A percentile compares a stretch with the other conserved stretches of the same genome.
Conservation (phyloP, 345 rosid genomes). For the Sapria himalayana region DNA sequence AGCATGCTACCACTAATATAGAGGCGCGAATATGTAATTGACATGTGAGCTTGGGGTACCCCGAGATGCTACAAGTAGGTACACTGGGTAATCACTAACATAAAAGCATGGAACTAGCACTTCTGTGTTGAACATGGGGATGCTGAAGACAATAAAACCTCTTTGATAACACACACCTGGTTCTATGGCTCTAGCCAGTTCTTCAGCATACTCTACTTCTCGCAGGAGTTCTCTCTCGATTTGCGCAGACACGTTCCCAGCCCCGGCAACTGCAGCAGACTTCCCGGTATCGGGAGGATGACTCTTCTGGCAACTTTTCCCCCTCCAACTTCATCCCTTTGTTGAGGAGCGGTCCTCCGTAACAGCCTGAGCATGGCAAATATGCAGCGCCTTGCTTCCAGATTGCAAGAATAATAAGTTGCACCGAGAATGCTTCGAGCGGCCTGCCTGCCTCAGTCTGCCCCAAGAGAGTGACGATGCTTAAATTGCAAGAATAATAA, state of each 20-base stretch:
- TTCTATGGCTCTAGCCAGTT: constrained; percentile 50
- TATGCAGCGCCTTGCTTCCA: constrained; percentile 90
- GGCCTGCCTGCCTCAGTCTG: constrained; percentile 31
- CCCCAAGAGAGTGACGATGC: constrained; percentile 9
- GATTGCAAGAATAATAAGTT: constrained; percentile 78
- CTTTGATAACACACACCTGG: constrained; percentile 52
- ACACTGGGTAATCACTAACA: no score
- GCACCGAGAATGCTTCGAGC: constrained; percentile 79
- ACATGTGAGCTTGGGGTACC: no score
- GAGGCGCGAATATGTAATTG: no score
- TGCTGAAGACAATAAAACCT: no score
- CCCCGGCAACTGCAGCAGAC: constrained; percentile 14
- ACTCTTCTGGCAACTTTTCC: constrained; percentile 28
- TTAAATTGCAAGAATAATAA: constrained; percentile 4
- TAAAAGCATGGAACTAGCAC: no score
- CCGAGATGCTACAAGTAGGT: no score
- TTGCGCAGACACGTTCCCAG: constrained; percentile 32
- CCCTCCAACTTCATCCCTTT: constrained; percentile 55
- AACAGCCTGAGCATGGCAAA: constrained; percentile 82
- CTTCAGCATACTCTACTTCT: constrained; percentile 75
- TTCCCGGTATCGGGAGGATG: constrained; percentile 22
- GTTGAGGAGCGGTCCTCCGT: constrained; percentile 78
- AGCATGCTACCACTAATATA: no score
- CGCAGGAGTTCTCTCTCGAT: constrained; percentile 57
- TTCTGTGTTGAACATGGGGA: no score